These are phyloP conservation scores for Salix brachista DNA, from an alignment of 345 rosid genomes.

Conservation along the genomic window DNA sequence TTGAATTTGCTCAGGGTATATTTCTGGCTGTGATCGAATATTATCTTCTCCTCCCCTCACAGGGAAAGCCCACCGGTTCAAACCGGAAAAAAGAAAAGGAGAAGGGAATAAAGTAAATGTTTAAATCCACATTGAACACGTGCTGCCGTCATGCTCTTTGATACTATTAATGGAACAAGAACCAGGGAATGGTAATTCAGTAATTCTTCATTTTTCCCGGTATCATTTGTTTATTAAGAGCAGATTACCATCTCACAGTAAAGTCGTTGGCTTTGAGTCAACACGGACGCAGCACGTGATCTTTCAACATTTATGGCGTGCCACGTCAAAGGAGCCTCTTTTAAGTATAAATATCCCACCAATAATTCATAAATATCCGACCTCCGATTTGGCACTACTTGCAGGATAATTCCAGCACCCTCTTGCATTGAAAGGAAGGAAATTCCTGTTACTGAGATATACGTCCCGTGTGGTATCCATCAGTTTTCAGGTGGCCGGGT, in stretches of 20 bases:
- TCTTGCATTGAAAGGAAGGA: background rate
- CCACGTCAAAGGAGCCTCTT: background rate
- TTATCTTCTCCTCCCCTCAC: no score
- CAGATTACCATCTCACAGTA: background rate
- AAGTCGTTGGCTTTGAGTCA: background rate
- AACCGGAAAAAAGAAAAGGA: no score
- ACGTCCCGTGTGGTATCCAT: constrained; percentile 5
- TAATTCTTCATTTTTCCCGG: background rate
- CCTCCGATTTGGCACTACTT: background rate
- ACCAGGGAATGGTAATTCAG: background rate
- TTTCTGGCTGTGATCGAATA: no score
- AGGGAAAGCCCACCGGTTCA: no score
- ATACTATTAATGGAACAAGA: background rate
- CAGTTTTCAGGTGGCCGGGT: constrained; percentile 47
- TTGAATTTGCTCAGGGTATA: no score
- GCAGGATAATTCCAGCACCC: background rate
- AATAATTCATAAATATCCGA: background rate
- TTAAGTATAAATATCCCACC: background rate
- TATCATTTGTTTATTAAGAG: background rate
- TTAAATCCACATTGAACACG: background rate
- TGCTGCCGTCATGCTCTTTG: background rate
- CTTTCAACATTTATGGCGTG: background rate
- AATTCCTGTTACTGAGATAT: background rate
- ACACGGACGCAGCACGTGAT: background rate
- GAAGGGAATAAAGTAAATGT: no score